phyloP scores from a whole-genome alignment of 306 rosid species.

The Hylodesmum podocarpum region DNA sequence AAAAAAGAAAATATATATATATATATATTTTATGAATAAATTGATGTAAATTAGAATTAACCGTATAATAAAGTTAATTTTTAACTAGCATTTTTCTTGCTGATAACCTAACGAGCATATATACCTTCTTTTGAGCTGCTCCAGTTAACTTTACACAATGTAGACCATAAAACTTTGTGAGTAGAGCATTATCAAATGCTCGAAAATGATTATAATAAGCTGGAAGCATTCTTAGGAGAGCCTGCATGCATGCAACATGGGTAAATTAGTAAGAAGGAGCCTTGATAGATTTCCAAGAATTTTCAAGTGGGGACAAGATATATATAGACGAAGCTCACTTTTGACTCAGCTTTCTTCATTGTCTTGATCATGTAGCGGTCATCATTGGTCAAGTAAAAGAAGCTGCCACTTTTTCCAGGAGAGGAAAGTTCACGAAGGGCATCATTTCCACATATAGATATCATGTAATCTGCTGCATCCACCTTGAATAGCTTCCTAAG shows the following conservation, averaged over 20 bases:
- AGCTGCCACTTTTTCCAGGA: constrained; percentile 89
- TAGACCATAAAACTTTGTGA: constrained; percentile 86
- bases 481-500: constrained; percentile 87
- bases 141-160: constrained; percentile 86
- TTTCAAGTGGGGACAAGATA: background rate
- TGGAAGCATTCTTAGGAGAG: constrained; percentile 80
- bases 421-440: constrained; percentile 84
- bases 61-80: too few species aligned
- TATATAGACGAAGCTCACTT: constrained; percentile 58
- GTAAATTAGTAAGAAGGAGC: background rate
- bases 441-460: constrained; percentile 80
- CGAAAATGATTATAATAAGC: constrained; percentile 91
- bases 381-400: constrained; percentile 89
- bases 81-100: background rate
- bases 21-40: too few species aligned
- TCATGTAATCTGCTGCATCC: constrained; percentile 83
- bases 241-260: constrained; percentile 43
- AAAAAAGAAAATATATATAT: too few species aligned
- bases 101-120: background rate
- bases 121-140: constrained; percentile 82
- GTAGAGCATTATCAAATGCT: constrained; percentile 72
- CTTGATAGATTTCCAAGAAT: background rate
- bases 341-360: constrained; percentile 83
- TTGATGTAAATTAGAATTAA: too few species aligned
- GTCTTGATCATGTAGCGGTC: constrained; percentile 97